Conservation (phyloP, 306 rosid genomes). For the Acacia melanoxylon region DNA sequence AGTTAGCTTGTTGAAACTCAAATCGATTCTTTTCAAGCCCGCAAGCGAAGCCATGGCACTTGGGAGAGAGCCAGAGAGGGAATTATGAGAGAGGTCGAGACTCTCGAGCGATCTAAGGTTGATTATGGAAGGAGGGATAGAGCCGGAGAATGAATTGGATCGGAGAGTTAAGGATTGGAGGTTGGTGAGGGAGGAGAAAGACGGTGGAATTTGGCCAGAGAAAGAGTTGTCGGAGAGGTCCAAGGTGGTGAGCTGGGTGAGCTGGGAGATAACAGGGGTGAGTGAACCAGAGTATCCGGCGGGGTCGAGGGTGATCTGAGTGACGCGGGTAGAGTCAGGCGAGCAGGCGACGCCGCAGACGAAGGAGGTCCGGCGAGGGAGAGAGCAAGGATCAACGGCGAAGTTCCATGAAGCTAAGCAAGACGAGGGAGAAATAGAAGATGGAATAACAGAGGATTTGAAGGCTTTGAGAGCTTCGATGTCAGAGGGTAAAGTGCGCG, state of each 20-base stretch:
- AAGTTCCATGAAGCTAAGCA: constrained; percentile 92
- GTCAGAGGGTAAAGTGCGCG: constrained; percentile 61
- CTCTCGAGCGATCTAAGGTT: constrained; percentile 55
- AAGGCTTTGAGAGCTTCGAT: constrained; percentile 75
- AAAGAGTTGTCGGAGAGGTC: constrained; percentile 78
- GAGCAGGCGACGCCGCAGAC: constrained; percentile 79
- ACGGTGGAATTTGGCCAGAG: constrained; percentile 65
- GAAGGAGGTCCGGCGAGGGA: constrained; percentile 78
- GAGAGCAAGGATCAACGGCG: constrained; percentile 70
- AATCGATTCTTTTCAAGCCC: constrained; percentile 60
- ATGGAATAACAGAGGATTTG: constrained; percentile 67
- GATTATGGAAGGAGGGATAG: constrained; percentile 54
- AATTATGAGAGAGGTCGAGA: constrained; percentile 63
- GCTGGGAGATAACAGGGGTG: constrained; percentile 60
- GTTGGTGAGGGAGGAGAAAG: constrained; percentile 61
- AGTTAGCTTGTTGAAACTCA: constrained; percentile 67
- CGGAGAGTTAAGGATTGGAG: constrained; percentile 68
- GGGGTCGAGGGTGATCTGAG: constrained; percentile 87
- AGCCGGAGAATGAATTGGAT: constrained; percentile 67
- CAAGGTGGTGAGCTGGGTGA: constrained; percentile 56
- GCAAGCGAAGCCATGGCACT: constrained; percentile 44
- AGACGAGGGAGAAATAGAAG: constrained; percentile 69
- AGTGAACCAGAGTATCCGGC: constrained; percentile 79
- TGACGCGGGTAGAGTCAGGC: constrained; percentile 54
- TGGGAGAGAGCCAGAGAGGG: constrained; percentile 57